Evolutionary conservation across 306 rosid genomes (phyloP), one percentile per base, ranked within the genome.

Genomic region (Trifolium fragiferum): DNA sequence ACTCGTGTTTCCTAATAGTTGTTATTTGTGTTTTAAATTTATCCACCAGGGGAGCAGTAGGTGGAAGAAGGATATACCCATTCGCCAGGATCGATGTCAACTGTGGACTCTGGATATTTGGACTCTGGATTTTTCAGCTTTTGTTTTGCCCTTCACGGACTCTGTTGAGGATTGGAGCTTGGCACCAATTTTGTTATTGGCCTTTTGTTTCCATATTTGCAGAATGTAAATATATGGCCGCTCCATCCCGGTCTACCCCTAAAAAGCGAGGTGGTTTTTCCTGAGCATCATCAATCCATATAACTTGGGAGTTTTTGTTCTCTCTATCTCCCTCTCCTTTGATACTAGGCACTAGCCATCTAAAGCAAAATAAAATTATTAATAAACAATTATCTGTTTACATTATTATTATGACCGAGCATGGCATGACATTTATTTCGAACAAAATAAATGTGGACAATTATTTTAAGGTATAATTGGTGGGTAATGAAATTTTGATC

Each of bases 41-140:
- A 5, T 19, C 60, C n/a, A 43, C 53, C 19, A 83, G 82, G 87
- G 87, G 54, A 76, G 79, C 40, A 4, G n/a, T 6, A 49, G 76
- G 71, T 66, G 65, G 76, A 65, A 74, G 59, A 72, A 40, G 65
- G 53, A 65, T 50, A 16, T 23, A 70, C 40, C n/a, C 62, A 12
- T 58, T 30, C 66, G 20, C 20, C 43, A 20, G 30, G 67, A 68
- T 49, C 71, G 60, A 59, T 25, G 51, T 37, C 66, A 58, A 51
- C 66, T 16, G 67, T 18, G 79, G 41, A 73, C 62, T 15, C n/a
- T n/a, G n/a, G n/a, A n/a, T n/a, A n/a, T n/a, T n/a, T n/a, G n/a
- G n/a, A n/a, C n/a, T n/a, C 14, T 41, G 81, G 60, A 54, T 40
- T 60, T n/a, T 70, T 72, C 67, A 64, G 43, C 78, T 80, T 81